Conservation (phyloP, 192 early-diverging fungal species). For the Phlyctochytrium bullatum region DNA sequence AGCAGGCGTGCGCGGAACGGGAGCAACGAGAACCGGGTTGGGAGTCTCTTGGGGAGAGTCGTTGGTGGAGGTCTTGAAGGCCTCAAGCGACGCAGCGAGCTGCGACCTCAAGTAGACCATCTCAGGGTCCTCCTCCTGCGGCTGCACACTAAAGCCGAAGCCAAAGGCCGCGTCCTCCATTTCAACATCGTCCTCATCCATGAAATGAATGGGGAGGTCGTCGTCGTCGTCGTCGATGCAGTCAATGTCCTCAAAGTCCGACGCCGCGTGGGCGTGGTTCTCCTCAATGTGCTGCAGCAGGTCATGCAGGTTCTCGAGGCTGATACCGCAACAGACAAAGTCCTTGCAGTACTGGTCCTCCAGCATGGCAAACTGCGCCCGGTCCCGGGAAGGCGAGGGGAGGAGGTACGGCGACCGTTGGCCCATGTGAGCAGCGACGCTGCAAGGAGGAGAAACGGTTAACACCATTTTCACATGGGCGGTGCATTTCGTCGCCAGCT, state of each 20-base stretch:
- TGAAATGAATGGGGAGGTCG: conserved; percentile 37
- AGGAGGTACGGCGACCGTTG: conserved; percentile 32
- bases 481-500: too few relatives aligned
- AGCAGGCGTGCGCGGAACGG: neutral
- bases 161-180: conserved; percentile 21
- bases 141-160: neutral
- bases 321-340: conserved; percentile 91
- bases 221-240: conserved; percentile 80
- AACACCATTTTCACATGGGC: too few relatives aligned
- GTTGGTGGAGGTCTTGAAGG: neutral
- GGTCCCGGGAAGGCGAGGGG: conserved; percentile 41
- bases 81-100: neutral
- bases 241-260: conserved; percentile 69
- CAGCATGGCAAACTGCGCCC: conserved; percentile 55
- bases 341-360: conserved; percentile 93
- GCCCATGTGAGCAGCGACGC: conserved; percentile 3
- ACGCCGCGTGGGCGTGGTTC: conserved; percentile 83
- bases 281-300: conserved; percentile 97
- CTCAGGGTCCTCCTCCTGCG: neutral
- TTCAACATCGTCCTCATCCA: conserved; percentile 48
- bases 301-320: conserved; percentile 87
- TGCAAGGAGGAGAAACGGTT: neutral
- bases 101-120: neutral
- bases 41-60: neutral
- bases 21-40: neutral